A percentile compares a stretch with the other conserved stretches of the same genome.
These are phyloP conservation scores for Groenewaldozyma tartarivorans DNA, from an alignment of 805 yeast species.

Conservation along the genomic window DNA sequence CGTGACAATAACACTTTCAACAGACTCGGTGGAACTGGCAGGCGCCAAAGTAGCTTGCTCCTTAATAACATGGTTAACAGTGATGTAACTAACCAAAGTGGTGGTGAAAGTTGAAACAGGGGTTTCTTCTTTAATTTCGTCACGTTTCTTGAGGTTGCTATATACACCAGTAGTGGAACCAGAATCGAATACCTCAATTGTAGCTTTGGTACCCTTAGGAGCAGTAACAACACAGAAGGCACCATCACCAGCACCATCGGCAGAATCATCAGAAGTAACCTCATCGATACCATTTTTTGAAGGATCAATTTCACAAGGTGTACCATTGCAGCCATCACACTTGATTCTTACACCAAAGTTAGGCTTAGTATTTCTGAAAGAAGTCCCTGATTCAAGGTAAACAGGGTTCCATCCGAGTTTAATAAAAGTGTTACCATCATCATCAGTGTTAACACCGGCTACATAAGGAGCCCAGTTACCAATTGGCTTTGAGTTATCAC, in stretches of 20 bases:
- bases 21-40: too few species aligned
- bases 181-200: constrained; percentile 56
- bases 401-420: constrained; percentile 91
- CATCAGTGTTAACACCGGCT: constrained; percentile 81
- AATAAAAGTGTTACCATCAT: constrained; percentile 58
- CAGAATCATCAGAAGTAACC: constrained; percentile 33
- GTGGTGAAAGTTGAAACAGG: constrained; percentile 6
- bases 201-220: constrained; percentile 49
- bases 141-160: not conserved
- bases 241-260: constrained; percentile 55
- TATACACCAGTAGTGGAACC: constrained; percentile 3
- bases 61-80: constrained; percentile 1
- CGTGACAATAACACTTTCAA: too few species aligned
- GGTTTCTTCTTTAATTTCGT: not conserved
- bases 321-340: constrained; percentile 72
- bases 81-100: constrained; percentile 1
- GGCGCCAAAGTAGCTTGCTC: not conserved
- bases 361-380: constrained; percentile 50
- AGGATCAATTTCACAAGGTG: constrained; percentile 78
- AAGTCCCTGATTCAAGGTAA: constrained; percentile 47
- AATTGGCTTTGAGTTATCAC: constrained; percentile 50
- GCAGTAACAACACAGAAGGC: constrained; percentile 83
- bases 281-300: constrained; percentile 48
- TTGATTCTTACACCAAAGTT: constrained; percentile 61
- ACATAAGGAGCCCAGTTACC: constrained; percentile 96